Evolutionary conservation across 495 filamentous ascomycete species (phyloP).

Genomic region (Copromyces sp.): DNA sequence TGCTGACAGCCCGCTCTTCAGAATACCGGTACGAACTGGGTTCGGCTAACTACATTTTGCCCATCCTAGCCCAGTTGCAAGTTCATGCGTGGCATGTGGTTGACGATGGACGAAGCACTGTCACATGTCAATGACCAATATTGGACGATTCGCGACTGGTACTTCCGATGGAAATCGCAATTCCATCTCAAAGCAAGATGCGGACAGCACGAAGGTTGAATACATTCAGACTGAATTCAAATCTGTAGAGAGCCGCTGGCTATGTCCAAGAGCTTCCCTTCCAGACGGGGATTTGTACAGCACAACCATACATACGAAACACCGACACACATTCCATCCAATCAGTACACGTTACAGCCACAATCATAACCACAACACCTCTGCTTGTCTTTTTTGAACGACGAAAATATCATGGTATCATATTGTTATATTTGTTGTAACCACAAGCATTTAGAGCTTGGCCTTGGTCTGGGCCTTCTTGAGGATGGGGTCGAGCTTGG

Average conservation of each 20-base stretch:
- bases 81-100: neutral
- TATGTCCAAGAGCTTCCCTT: neutral
- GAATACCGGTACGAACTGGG: neutral
- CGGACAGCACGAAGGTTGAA: neutral
- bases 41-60: neutral
- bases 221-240: neutral
- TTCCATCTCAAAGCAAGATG: neutral
- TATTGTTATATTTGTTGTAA: neutral
- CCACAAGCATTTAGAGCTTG: slow-evolving; percentile 53
- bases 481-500: slow-evolving; percentile 88
- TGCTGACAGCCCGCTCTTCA: neutral
- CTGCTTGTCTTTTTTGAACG: neutral
- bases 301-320: neutral
- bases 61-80: neutral
- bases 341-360: neutral
- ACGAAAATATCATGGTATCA: neutral
- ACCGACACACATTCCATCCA: neutral
- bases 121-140: neutral
- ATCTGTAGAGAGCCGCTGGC: neutral
- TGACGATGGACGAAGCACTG: neutral
- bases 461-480: slow-evolving; percentile 78
- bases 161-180: neutral
- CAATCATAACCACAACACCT: neutral
- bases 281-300: neutral
- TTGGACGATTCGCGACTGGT: neutral